Evolutionary conservation across 495 filamentous ascomycete species (phyloP).

Genomic region (Hypomontagnella submonticulosa): DNA sequence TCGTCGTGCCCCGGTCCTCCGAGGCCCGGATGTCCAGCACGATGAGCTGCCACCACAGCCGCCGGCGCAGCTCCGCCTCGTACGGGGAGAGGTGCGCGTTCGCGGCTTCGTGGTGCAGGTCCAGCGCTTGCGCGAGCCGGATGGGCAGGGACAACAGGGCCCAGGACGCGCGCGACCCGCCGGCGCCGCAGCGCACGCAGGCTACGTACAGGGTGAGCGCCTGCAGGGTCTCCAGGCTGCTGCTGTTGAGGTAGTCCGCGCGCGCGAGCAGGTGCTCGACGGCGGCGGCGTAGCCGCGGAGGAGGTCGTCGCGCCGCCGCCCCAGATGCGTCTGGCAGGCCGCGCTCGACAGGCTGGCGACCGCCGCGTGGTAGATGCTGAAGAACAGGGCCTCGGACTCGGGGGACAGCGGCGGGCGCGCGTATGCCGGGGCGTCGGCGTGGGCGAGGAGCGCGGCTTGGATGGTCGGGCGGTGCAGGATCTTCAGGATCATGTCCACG

Average conservation of each 20-base stretch:
- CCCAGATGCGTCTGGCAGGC: slow-evolving; percentile 57
- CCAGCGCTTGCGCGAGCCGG: slow-evolving; percentile 75
- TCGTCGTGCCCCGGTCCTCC: slow-evolving; percentile 79
- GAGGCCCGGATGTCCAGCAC: slow-evolving; percentile 75
- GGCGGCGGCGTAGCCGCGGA: slow-evolving; percentile 69
- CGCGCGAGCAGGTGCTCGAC: slow-evolving; percentile 74
- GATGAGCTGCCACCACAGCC: slow-evolving; percentile 81
- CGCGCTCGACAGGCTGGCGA: slow-evolving; percentile 62
- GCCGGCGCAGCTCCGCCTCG: slow-evolving; percentile 77
- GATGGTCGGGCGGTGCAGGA: slow-evolving; percentile 62
- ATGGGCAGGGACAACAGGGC: slow-evolving; percentile 69
- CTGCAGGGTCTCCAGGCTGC: slow-evolving; percentile 75
- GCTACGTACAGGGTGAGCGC: slow-evolving; percentile 72
- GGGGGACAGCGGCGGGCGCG: slow-evolving; percentile 29
- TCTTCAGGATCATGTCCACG: slow-evolving; percentile 65
- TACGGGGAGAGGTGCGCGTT: slow-evolving; percentile 65
- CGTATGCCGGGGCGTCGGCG: slow-evolving; percentile 50
- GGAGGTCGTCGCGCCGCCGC: slow-evolving; percentile 56
- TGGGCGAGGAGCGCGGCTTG: slow-evolving; percentile 52
- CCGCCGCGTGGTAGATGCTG: slow-evolving; percentile 69
- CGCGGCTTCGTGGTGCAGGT: slow-evolving; percentile 74
- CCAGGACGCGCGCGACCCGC: slow-evolving; percentile 68
- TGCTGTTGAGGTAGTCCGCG: slow-evolving; percentile 74
- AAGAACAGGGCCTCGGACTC: slow-evolving; percentile 67
- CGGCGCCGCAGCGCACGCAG: slow-evolving; percentile 59